Percentiles rank a stretch among this genome's conserved stretches.
Conservation (phyloP, 2,329 filamentous ascomycete species). For the Mycosphaerella sp. region DNA sequence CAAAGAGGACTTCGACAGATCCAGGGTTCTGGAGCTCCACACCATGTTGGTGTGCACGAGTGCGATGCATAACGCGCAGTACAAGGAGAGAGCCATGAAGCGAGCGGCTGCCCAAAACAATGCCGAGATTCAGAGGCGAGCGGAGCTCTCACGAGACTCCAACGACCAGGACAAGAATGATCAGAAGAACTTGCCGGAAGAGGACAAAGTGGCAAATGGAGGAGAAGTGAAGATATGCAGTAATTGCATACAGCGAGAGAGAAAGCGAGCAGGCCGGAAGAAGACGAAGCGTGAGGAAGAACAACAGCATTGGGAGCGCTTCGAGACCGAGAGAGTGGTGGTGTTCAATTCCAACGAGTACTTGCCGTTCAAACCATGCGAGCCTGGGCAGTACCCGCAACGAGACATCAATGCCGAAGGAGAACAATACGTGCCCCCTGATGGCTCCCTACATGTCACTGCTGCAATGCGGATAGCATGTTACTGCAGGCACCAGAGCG, state of each 20-base stretch:
- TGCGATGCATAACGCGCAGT: slow-evolving; percentile 69
- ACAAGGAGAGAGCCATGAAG: slow-evolving; percentile 60
- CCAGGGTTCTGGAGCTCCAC: slow-evolving; percentile 72
- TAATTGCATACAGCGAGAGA: slow-evolving; percentile 86
- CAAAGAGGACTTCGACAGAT: slow-evolving; percentile 60
- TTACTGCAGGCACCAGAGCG: slow-evolving; percentile 90
- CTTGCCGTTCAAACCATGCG: slow-evolving; percentile 68
- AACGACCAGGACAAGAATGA: slow-evolving; percentile 42
- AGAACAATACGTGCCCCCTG: slow-evolving; percentile 34
- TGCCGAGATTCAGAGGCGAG: slow-evolving; percentile 40
- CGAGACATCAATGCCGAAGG: slow-evolving; percentile 24
- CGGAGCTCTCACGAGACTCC: slow-evolving; percentile 29
- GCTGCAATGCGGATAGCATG: slow-evolving; percentile 94
- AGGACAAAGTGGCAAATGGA: slow-evolving; percentile 72
- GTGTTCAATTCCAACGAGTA: slow-evolving; percentile 88
- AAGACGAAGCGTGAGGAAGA: slow-evolving; percentile 91
- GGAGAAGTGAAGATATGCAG: slow-evolving; percentile 89
- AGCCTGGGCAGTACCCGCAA: slow-evolving; percentile 32
- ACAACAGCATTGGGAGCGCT: slow-evolving; percentile 76
- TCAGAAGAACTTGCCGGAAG: slow-evolving; percentile 49
- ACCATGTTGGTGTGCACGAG: slow-evolving; percentile 86
- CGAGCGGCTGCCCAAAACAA: slow-evolving; percentile 46
- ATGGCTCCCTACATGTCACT: slow-evolving; percentile 67
- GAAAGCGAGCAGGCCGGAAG: slow-evolving; percentile 84
- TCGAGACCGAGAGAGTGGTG: slow-evolving; percentile 73